Percentiles rank a stretch among this genome's conserved stretches.
phyloP scores from a whole-genome alignment of 2,329 filamentous ascomycete species.

The Xylariaceae sp. region DNA sequence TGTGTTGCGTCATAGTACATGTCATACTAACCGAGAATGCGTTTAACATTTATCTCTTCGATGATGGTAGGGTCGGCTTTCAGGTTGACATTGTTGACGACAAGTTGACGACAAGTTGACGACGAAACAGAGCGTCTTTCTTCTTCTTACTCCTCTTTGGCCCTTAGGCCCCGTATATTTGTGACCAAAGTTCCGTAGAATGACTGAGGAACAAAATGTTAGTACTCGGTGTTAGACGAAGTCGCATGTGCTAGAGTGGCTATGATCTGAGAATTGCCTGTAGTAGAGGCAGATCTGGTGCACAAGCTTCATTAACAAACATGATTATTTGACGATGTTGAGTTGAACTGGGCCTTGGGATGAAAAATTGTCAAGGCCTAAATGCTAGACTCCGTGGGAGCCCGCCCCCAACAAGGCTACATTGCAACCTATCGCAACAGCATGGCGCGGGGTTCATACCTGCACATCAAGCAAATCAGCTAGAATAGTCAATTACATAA shows the following conservation, averaged over 20 bases:
- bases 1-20: slow-evolving; percentile 38
- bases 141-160: slow-evolving; percentile 21
- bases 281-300: neutral
- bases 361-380: too few relatives aligned
- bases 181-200: slow-evolving; percentile 32
- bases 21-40: slow-evolving; percentile 35
- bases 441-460: slow-evolving; percentile 19
- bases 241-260: neutral
- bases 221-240: slow-evolving; percentile 26
- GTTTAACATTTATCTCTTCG: slow-evolving; percentile 31
- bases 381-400: too few relatives aligned
- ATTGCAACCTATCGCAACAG: neutral
- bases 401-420: slow-evolving; percentile 1
- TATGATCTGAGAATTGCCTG: neutral
- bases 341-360: neutral
- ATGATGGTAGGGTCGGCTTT: slow-evolving; percentile 18
- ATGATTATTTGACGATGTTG: neutral
- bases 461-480: slow-evolving; percentile 8
- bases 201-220: slow-evolving; percentile 35
- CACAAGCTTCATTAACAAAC: neutral
- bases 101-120: slow-evolving; percentile 39
- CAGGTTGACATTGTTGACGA: slow-evolving; percentile 35
- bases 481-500: neutral
- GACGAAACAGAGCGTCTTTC: slow-evolving; percentile 23
- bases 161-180: slow-evolving; percentile 21